Evolutionary conservation across 2,329 filamentous ascomycete genomes (phyloP), one percentile per base, ranked within the genome.

Genomic region (Dothideomycetidae sp.): DNA sequence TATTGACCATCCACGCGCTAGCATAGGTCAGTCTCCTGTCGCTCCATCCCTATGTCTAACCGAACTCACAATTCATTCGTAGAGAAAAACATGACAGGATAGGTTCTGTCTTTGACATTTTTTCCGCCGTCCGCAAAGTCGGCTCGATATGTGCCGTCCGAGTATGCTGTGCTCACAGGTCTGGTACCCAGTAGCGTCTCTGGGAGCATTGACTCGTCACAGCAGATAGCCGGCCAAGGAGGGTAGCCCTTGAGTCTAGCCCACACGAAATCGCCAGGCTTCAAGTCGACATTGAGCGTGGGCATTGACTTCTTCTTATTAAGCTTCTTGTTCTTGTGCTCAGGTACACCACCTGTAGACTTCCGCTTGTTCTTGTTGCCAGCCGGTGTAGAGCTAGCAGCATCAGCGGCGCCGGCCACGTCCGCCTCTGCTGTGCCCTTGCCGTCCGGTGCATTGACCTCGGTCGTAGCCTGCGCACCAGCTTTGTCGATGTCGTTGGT

Each of bases 11-110:
- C 88, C 88, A 98, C 26, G 82, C 81, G 61, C 90, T 98, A 49
- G 41, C 41, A 11, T 23, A 18, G 38, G 37, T 49, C 29, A 47
- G 45, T 40, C 14, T 11, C 12, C 12, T 5, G 32, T n/a, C n/a
- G n/a, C n/a, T n/a, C n/a, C n/a, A n/a, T n/a, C n/a, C n/a, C n/a
- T n/a, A n/a, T n/a, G n/a, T n/a, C n/a, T n/a, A n/a, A n/a, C n/a
- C n/a, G 3, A 43, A 75, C 88, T 74, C 64, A 98, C 90, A 98
- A 96, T 68, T 96, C 88, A 53, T 96, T 94, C 26, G 86, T 93
- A 46, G 75, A 69, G 35, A 96, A 65, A 57, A 93, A 96, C 88
- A 96, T 94, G 53, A 96, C 77, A 4, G 88, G 83, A 56, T 85
- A 96, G 18, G 81, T 85, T 45, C 88, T 74, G 59, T 94, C 85